Percentiles rank a stretch among this genome's conserved stretches.
Evolutionary conservation across 257 asterid genomes (phyloP).

Genomic region (Penstemon eatonii): DNA sequence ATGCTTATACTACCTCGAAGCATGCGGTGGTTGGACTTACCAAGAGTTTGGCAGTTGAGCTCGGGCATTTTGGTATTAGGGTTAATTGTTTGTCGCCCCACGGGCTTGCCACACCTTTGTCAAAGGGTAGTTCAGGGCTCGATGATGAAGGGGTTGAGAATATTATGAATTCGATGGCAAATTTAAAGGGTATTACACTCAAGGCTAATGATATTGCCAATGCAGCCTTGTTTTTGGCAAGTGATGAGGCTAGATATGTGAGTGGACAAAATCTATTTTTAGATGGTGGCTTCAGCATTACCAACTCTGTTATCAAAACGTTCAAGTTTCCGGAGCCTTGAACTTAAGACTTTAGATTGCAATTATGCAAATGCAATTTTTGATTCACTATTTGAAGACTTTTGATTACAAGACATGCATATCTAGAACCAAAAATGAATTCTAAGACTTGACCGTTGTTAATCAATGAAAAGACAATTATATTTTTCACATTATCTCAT

Average conservation of each 20-base stretch:
- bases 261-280: slow-evolving; percentile 43
- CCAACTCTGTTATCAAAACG: slow-evolving; percentile 21
- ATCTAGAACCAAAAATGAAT: too few species aligned
- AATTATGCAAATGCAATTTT: too few species aligned
- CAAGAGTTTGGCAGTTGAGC: too few species aligned
- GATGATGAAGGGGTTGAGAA: slow-evolving; percentile 32
- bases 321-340: slow-evolving; percentile 30
- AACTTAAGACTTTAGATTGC: neutral
- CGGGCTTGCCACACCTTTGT: slow-evolving; percentile 33
- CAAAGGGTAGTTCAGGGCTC: slow-evolving; percentile 24
- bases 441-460: too few species aligned
- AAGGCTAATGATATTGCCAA: slow-evolving; percentile 37
- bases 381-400: too few species aligned
- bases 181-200: slow-evolving; percentile 33
- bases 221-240: slow-evolving; percentile 31
- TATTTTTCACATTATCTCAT: too few species aligned
- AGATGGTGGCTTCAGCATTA: slow-evolving; percentile 39
- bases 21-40: too few species aligned
- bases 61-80: too few species aligned
- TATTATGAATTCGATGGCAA: slow-evolving; percentile 9
- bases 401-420: too few species aligned
- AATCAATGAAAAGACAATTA: too few species aligned
- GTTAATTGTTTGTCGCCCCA: neutral
- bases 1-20: too few species aligned
- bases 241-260: slow-evolving; percentile 33